Conservation (phyloP, 352 stramenopile genomes). For the Phytophthora parvispora region DNA sequence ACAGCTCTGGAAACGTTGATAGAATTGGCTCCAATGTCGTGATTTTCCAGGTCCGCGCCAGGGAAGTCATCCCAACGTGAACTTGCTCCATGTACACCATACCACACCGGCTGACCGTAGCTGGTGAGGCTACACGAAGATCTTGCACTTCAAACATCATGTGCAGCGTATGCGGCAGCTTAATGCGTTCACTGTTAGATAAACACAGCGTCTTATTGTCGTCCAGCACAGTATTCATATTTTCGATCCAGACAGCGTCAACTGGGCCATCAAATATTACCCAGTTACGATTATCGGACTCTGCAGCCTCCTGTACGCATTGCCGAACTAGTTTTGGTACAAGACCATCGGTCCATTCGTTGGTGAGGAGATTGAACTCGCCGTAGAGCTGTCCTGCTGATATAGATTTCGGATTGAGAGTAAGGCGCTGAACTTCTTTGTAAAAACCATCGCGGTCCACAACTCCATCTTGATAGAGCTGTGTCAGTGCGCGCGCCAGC, state of each 20-base stretch:
- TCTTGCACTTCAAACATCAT: slow-evolving; percentile 97
- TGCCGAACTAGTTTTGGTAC: slow-evolving; percentile 95
- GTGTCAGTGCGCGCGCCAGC: slow-evolving; percentile 76
- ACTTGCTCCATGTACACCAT: slow-evolving; percentile 96
- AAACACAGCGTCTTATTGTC: slow-evolving; percentile 92
- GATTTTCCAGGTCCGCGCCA: slow-evolving; percentile 82
- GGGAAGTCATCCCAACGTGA: slow-evolving; percentile 79
- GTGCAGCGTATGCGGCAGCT: slow-evolving; percentile 86
- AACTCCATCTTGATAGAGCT: slow-evolving; percentile 83
- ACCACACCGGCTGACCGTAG: slow-evolving; percentile 90
- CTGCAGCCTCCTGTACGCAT: slow-evolving; percentile 80
- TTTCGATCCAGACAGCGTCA: slow-evolving; percentile 95
- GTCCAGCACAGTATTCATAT: slow-evolving; percentile 93
- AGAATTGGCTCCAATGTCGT: slow-evolving; percentile 82
- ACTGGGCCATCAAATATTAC: slow-evolving; percentile 93
- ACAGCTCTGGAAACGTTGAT: slow-evolving; percentile 57
- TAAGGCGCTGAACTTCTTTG: slow-evolving; percentile 88
- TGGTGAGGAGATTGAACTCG: slow-evolving; percentile 95
- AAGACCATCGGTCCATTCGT: slow-evolving; percentile 95
- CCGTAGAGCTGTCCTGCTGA: slow-evolving; percentile 96
- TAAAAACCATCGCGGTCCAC: slow-evolving; percentile 90
- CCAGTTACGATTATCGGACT: slow-evolving; percentile 91
- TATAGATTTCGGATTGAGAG: slow-evolving; percentile 97
- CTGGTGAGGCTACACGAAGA: slow-evolving; percentile 88
- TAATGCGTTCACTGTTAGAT: slow-evolving; percentile 91